Base-by-base conservation (phyloP, 805 yeast species). In the Ogataea glucozyma region DNA sequence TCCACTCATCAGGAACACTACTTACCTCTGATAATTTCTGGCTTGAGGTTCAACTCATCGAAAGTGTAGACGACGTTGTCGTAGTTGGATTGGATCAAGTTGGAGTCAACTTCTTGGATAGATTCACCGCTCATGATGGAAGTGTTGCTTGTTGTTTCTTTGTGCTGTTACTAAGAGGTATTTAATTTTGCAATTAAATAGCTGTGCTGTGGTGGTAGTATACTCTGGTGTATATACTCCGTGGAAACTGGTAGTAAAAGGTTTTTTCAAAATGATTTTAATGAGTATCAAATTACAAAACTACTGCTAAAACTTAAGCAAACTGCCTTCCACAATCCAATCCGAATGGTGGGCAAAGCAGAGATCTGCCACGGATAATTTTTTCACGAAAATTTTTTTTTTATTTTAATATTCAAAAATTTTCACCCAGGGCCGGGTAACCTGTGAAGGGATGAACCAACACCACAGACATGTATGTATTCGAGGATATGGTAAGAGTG, bases 51-150 rank as follows among this genome's bases (percentile, higher is more conserved):
- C 67, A 85, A 75, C 60, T 81, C 89, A 56, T 85, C 93, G 68
- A 86, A 85, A 38, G 81, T 67, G 73, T 75, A 71, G 55, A 75
- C 82, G 65, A 88, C 89, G 69, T 89, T 88, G 79, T 90, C 97
- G 82, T 90, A 88, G 85, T 91, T 91, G 74, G 96, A 75, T 76
- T 86, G 91, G 67, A 91, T 89, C 67, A 79, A 79, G 68, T 80
- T 80, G 66, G 88, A 72, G 71, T 85, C 95, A 67, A 86, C 78
- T 69, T 86, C 93, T 41, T 52, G 54, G 44, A 53, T 81, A 64
- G 85, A 86, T 73, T 82, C 87, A 58, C 81, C 67, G 43, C 71
- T 57, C 81, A 76, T 76, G 44, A 38, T 67, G 50, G 36, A 17
- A 17, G 31, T 30, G 24, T n/a, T 23, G 33, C 33, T 44, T 16